Evolutionary conservation across 495 filamentous ascomycete genomes (phyloP).

Genomic region (Talaromyces wortmannii): DNA sequence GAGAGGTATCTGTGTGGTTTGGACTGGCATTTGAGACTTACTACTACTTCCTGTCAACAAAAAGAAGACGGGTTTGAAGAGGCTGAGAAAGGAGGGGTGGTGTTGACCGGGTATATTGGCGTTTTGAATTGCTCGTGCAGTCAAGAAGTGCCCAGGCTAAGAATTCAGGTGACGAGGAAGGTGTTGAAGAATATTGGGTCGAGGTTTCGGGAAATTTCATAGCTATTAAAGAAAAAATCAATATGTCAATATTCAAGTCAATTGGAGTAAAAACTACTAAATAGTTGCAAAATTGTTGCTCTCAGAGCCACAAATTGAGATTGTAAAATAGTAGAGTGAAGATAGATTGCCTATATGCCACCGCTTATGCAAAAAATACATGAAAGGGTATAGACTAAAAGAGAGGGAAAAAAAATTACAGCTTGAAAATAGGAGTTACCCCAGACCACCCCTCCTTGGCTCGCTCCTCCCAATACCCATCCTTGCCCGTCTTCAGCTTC

Average conservation of each 20-base stretch:
- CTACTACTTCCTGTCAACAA: no score
- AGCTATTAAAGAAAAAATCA: no score
- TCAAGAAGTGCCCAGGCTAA: not conserved
- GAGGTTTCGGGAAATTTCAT: no score
- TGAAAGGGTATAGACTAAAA: not conserved
- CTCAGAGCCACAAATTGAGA: no score
- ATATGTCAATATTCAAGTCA: no score
- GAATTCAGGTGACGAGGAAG: not conserved
- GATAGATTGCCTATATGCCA: not conserved
- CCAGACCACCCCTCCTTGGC: slow-evolving; percentile 60
- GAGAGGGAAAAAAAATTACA: slow-evolving; percentile 6
- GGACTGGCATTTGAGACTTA: not conserved
- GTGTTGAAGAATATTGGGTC: no score
- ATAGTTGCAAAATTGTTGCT: no score
- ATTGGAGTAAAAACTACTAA: no score
- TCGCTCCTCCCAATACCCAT: slow-evolving; percentile 90
- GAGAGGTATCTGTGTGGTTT: not conserved
- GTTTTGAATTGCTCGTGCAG: not conserved
- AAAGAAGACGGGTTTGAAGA: not conserved
- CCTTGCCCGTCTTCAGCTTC: slow-evolving; percentile 71
- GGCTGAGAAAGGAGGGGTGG: not conserved
- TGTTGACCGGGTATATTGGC: not conserved
- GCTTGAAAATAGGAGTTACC: slow-evolving; percentile 65
- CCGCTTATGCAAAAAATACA: not conserved
- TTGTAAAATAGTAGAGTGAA: no score